These are phyloP conservation scores for Bryum argenteum DNA, from an alignment of 225 moss, liverwort and hornwort genomes.

Conservation along the genomic window DNA sequence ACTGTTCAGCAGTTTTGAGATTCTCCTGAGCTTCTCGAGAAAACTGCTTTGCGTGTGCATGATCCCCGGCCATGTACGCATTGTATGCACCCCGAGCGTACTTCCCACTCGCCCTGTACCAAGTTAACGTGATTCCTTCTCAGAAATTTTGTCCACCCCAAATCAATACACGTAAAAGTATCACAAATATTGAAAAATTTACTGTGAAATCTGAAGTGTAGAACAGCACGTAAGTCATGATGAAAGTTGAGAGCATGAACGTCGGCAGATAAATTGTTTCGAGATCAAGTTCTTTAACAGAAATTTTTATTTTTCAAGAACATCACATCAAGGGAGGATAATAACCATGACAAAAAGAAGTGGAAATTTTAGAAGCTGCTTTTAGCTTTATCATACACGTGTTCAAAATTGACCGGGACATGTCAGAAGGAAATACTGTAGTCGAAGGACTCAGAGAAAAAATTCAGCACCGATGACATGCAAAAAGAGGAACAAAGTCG, in stretches of 20 bases:
- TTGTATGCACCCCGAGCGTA: conserved; percentile 59
- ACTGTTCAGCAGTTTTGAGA: conserved; percentile 47
- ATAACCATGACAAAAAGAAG: no score
- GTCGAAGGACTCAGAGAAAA: neutral
- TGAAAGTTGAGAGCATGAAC: no score
- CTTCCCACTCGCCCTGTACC: conserved; percentile 49
- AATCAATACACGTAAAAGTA: neutral
- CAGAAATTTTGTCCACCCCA: neutral
- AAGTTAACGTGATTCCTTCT: neutral
- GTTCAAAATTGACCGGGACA: neutral
- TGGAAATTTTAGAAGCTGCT: no score
- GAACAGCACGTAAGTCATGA: no score
- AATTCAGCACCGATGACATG: neutral
- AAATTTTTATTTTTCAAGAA: no score
- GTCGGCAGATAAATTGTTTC: no score
- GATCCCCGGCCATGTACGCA: conserved; percentile 65
- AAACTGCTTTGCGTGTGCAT: conserved; percentile 51
- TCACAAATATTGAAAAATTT: no score
- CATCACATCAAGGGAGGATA: no score
- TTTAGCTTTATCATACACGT: neutral
- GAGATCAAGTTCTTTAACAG: no score
- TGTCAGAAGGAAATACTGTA: no score
- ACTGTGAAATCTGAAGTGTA: no score
- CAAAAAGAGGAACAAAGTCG: neutral
- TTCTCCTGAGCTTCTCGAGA: conserved; percentile 55